These are phyloP conservation scores for Epicoccum nigrum DNA, from an alignment of 2,329 filamentous ascomycete species.

Conservation along the genomic window DNA sequence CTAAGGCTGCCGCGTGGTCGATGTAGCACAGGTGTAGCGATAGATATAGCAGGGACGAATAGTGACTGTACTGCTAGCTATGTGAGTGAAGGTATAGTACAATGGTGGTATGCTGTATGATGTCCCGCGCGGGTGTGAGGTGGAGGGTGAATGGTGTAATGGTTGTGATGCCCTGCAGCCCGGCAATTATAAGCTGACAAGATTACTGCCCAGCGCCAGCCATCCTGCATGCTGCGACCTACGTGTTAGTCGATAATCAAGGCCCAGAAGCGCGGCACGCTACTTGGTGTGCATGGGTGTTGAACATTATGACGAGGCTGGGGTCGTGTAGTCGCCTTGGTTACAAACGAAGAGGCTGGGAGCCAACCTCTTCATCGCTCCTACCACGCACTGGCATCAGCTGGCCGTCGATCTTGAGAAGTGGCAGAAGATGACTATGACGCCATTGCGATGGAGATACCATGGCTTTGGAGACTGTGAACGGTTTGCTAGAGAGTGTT, in stretches of 20 bases:
- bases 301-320: slow-evolving; percentile 41
- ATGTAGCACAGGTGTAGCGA: slow-evolving; percentile 15
- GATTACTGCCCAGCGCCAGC: slow-evolving; percentile 43
- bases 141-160: slow-evolving; percentile 31
- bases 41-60: not conserved
- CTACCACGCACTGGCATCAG: slow-evolving; percentile 12
- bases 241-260: slow-evolving; percentile 31
- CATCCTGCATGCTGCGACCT: slow-evolving; percentile 38
- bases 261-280: slow-evolving; percentile 30
- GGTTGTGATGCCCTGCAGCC: slow-evolving; percentile 21
- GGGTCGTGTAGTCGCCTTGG: slow-evolving; percentile 4
- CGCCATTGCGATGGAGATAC: slow-evolving; percentile 3
- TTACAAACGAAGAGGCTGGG: slow-evolving; percentile 32
- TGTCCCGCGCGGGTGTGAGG: slow-evolving; percentile 15
- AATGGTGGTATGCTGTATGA: not conserved
- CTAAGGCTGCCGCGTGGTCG: slow-evolving; percentile 7
- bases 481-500: not conserved
- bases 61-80: slow-evolving; percentile 13
- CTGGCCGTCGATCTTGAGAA: slow-evolving; percentile 17
- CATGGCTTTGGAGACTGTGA: not conserved
- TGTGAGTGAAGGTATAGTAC: slow-evolving; percentile 9
- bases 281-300: slow-evolving; percentile 36
- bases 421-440: slow-evolving; percentile 4
- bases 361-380: slow-evolving; percentile 34
- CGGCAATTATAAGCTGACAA: slow-evolving; percentile 35